Percentiles rank a stretch among this genome's conserved stretches.
Evolutionary conservation across 2,329 filamentous ascomycete genomes (phyloP).

Genomic region (Stachybotrys chlorohalonatus): DNA sequence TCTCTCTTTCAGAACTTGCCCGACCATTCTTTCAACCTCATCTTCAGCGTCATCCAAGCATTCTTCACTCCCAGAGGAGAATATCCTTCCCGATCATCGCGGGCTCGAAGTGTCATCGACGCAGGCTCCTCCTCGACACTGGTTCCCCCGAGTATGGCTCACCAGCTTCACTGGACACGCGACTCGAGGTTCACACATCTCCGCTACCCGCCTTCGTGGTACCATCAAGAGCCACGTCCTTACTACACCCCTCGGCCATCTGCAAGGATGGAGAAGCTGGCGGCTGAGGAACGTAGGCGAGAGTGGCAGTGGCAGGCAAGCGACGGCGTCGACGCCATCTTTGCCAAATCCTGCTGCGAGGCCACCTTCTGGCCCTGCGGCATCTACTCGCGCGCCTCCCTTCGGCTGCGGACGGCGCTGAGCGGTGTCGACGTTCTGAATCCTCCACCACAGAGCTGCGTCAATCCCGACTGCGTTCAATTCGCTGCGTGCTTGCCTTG

Average conservation of each 20-base stretch:
- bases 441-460: conserved; percentile 7
- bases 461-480: conserved; percentile 13
- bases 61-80: neutral
- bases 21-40: neutral
- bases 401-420: conserved; percentile 12
- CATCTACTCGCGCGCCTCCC: conserved; percentile 16
- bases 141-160: conserved; percentile 12
- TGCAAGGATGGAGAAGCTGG: conserved; percentile 11
- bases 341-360: conserved; percentile 4
- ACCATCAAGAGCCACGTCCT: conserved; percentile 2
- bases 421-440: conserved; percentile 9
- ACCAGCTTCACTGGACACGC: conserved; percentile 10
- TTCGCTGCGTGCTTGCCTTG: conserved; percentile 16
- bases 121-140: neutral
- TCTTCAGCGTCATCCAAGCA: neutral
- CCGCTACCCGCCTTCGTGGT: conserved; percentile 8
- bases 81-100: neutral
- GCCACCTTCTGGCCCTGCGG: conserved; percentile 13
- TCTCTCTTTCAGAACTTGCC: neutral
- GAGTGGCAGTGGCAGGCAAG: conserved; percentile 9
- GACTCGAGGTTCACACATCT: conserved; percentile 5
- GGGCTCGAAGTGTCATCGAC: neutral
- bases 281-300: conserved; percentile 1
- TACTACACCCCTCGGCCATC: conserved; percentile 6
- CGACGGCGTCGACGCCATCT: neutral